phyloP scores from a whole-genome alignment of 2,329 filamentous ascomycete species.

The Trichoderma guizhouense region DNA sequence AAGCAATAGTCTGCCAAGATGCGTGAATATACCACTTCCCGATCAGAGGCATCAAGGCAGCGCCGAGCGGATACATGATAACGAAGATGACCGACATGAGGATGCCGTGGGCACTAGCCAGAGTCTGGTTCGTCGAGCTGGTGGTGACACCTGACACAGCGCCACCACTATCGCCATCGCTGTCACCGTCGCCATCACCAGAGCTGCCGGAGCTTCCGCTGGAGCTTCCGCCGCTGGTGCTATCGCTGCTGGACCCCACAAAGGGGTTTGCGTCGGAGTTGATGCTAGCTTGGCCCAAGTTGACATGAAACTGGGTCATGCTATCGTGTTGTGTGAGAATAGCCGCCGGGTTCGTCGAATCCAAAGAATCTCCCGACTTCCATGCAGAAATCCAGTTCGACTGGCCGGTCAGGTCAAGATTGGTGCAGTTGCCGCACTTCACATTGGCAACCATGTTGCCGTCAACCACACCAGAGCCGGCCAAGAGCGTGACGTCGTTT shows the following conservation, averaged over 20 bases:
- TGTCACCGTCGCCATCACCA: constrained; percentile 1
- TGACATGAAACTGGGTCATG: constrained; percentile 42
- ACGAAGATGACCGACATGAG: constrained; percentile 60
- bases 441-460: constrained; percentile 60
- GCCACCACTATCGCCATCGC: background rate
- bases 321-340: constrained; percentile 47
- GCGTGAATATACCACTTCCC: constrained; percentile 58
- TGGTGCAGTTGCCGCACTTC: constrained; percentile 50
- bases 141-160: constrained; percentile 18
- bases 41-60: constrained; percentile 57
- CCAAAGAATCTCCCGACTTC: constrained; percentile 45
- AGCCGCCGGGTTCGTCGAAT: constrained; percentile 39
- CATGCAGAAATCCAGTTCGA: constrained; percentile 55
- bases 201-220: background rate
- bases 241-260: constrained; percentile 23
- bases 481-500: constrained; percentile 50
- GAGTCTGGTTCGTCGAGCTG: constrained; percentile 25
- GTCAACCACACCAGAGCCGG: constrained; percentile 53
- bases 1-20: constrained; percentile 51
- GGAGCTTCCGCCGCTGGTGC: constrained; percentile 16
- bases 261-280: constrained; percentile 53
- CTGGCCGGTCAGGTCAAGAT: constrained; percentile 41
- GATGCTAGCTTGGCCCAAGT: constrained; percentile 48
- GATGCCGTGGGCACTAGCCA: constrained; percentile 51
- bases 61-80: constrained; percentile 57